These are phyloP conservation scores for Lactarius tabidus DNA, from an alignment of 768 basidiomycete species.

Conservation along the genomic window DNA sequence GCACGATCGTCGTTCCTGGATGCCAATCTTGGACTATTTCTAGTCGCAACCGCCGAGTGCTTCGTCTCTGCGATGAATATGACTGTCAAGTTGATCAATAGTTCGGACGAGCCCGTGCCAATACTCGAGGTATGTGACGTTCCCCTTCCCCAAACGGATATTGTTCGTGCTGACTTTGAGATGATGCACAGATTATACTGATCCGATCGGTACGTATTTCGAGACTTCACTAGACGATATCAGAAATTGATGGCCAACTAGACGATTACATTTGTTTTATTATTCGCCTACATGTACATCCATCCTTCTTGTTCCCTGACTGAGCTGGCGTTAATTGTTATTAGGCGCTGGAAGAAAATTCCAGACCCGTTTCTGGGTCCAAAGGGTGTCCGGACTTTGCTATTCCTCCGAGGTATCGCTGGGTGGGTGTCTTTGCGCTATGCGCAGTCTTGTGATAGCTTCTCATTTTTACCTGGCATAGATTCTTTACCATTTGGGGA, in stretches of 20 bases:
- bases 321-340: not conserved
- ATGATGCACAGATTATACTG: slow-evolving; percentile 42
- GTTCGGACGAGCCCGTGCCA: not conserved
- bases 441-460: not conserved
- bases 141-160: too few species aligned
- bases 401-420: slow-evolving; percentile 54
- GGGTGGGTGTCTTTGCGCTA: slow-evolving; percentile 36
- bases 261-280: slow-evolving; percentile 51
- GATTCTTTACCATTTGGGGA: slow-evolving; percentile 69
- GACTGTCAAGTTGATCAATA: not conserved
- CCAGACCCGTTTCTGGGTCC: slow-evolving; percentile 66
- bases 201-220: slow-evolving; percentile 51
- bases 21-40: not conserved
- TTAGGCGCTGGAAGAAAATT: slow-evolving; percentile 39
- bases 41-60: not conserved
- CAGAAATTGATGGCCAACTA: slow-evolving; percentile 25
- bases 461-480: slow-evolving; percentile 28
- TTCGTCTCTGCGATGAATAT: not conserved
- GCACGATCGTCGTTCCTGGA: not conserved
- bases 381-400: slow-evolving; percentile 55
- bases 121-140: not conserved
- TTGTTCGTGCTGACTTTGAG: not conserved
- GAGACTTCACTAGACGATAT: not conserved
- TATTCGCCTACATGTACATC: slow-evolving; percentile 46
- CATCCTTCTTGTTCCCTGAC: not conserved